These are phyloP conservation scores for Picochlorum sp. DNA, from an alignment of 139 green algal genomes.

Conservation along the genomic window DNA sequence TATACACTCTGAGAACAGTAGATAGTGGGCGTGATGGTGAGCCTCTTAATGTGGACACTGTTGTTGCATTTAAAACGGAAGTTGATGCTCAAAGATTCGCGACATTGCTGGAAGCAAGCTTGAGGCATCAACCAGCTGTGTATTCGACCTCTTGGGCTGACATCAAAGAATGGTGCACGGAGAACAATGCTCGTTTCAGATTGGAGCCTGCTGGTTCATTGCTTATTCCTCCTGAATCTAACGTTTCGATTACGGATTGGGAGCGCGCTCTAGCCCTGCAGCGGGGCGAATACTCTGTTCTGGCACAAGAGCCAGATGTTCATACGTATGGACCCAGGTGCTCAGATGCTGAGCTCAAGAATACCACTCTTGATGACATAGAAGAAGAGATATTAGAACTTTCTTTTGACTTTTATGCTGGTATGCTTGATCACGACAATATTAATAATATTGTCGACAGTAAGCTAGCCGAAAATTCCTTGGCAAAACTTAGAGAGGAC, in stretches of 20 bases:
- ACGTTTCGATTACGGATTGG: slow-evolving; percentile 74
- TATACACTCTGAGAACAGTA: slow-evolving; percentile 60
- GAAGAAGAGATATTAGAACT: neutral
- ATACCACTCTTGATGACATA: neutral
- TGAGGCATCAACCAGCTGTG: slow-evolving; percentile 55
- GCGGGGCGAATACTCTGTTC: slow-evolving; percentile 26
- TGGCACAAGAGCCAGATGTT: slow-evolving; percentile 20
- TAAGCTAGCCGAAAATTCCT: slow-evolving; percentile 2
- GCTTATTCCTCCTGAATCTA: slow-evolving; percentile 69
- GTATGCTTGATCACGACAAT: neutral
- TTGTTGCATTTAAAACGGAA: slow-evolving; percentile 66
- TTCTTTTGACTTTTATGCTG: neutral
- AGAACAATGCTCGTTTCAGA: slow-evolving; percentile 54
- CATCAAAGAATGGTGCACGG: slow-evolving; percentile 62
- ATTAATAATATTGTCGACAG: neutral
- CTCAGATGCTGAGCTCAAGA: neutral
- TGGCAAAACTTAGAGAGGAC: slow-evolving; percentile 24
- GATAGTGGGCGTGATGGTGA: slow-evolving; percentile 23
- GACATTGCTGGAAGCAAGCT: slow-evolving; percentile 59
- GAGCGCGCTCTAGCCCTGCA: slow-evolving; percentile 57
- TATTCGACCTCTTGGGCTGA: slow-evolving; percentile 53
- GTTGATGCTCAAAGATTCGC: slow-evolving; percentile 63
- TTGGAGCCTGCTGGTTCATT: slow-evolving; percentile 56
- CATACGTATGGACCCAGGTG: no score
- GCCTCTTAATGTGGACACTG: slow-evolving; percentile 62